phyloP scores from a whole-genome alignment of 805 yeast genomes.

The Tetrapisispora taiwanensis region DNA sequence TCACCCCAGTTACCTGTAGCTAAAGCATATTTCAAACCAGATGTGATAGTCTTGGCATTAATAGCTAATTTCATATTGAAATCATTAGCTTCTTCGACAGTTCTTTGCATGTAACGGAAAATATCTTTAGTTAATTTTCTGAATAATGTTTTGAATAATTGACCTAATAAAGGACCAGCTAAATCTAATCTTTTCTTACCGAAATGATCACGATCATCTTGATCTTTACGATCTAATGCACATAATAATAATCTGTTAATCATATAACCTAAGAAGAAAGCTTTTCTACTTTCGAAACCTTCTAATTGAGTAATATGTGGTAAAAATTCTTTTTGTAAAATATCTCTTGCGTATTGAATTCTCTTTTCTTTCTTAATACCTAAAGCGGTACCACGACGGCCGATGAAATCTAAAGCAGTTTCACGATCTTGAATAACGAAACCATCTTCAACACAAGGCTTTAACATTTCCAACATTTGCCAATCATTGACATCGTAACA shows the following conservation, averaged over 20 bases:
- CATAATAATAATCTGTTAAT: slow-evolving; percentile 88
- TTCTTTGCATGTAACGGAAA: slow-evolving; percentile 96
- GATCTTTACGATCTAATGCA: slow-evolving; percentile 95
- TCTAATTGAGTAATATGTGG: slow-evolving; percentile 97
- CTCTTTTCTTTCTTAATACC: slow-evolving; percentile 97
- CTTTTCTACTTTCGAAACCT: slow-evolving; percentile 94
- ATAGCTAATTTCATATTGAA: slow-evolving; percentile 94
- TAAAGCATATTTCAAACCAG: slow-evolving; percentile 91
- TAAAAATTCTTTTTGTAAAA: slow-evolving; percentile 86
- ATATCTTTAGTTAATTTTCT: slow-evolving; percentile 93
- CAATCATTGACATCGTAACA: slow-evolving; percentile 97
- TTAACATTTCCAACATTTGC: slow-evolving; percentile 98
- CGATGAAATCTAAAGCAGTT: slow-evolving; percentile 94
- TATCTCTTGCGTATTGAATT: slow-evolving; percentile 95
- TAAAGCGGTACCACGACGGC: slow-evolving; percentile 94
- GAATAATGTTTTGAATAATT: slow-evolving; percentile 87
- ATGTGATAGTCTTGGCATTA: slow-evolving; percentile 92
- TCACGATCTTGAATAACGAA: slow-evolving; percentile 96
- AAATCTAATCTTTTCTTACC: slow-evolving; percentile 97
- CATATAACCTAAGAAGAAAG: slow-evolving; percentile 95
- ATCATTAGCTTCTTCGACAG: slow-evolving; percentile 95
- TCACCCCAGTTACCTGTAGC: slow-evolving; percentile 99
- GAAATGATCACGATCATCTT: slow-evolving; percentile 98
- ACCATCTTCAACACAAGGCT: slow-evolving; percentile 98
- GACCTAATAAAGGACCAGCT: slow-evolving; percentile 96